Percentiles rank a stretch among this genome's conserved stretches.
phyloP scores from a whole-genome alignment of 1,284 basidiomycete genomes.

The Microbotryum violaceum region DNA sequence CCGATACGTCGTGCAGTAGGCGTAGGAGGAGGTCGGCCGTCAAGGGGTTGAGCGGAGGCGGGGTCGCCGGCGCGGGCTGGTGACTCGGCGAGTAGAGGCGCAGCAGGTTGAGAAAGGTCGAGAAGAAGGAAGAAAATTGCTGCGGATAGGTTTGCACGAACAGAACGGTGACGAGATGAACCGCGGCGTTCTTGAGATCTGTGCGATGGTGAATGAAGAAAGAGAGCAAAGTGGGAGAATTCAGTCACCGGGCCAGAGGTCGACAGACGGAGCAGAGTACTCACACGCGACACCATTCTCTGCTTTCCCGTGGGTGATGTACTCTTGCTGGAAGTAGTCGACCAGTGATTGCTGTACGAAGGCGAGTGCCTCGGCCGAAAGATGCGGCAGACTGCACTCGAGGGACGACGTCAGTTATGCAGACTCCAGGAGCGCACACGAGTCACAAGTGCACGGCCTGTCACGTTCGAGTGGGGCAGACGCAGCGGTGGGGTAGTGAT shows the following conservation, averaged over 20 bases:
- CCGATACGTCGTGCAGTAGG: slow-evolving; percentile 79
- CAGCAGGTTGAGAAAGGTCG: slow-evolving; percentile 66
- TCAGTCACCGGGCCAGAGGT: background rate
- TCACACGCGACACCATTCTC: slow-evolving; percentile 65
- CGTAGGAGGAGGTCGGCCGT: slow-evolving; percentile 78
- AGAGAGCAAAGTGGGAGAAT: background rate
- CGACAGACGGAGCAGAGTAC: slow-evolving; percentile 38
- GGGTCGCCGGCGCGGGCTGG: slow-evolving; percentile 45
- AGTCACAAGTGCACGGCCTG: background rate
- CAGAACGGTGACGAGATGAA: slow-evolving; percentile 90
- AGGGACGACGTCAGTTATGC: background rate
- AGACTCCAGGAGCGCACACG: background rate
- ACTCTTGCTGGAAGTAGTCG: slow-evolving; percentile 70
- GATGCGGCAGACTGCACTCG: slow-evolving; percentile 55
- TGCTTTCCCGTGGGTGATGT: slow-evolving; percentile 58
- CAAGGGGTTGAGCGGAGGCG: slow-evolving; percentile 62
- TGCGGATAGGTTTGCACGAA: slow-evolving; percentile 83
- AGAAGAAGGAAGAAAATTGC: slow-evolving; percentile 74
- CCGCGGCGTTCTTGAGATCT: slow-evolving; percentile 95
- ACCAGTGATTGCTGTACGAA: slow-evolving; percentile 60
- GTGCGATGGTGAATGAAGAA: slow-evolving; percentile 15
- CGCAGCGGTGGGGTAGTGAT: no score
- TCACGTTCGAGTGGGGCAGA: no score
- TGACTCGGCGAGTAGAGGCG: slow-evolving; percentile 48
- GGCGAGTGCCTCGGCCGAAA: slow-evolving; percentile 61